phyloP scores from a whole-genome alignment of 257 asterid species.

The Fraxinus pennsylvanica region DNA sequence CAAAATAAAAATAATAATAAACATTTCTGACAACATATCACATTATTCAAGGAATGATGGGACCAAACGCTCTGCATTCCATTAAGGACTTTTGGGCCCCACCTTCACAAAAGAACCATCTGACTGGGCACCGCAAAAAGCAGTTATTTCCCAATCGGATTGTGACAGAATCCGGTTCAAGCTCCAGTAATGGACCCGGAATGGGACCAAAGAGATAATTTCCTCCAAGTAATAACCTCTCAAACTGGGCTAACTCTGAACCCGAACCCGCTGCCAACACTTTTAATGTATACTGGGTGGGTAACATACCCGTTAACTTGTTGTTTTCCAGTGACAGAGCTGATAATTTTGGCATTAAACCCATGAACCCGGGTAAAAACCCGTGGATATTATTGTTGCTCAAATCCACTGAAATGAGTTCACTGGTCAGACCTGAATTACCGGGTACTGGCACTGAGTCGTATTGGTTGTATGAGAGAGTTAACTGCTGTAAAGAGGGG shows the following conservation, averaged over 20 bases:
- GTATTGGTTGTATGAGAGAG: conserved; percentile 55
- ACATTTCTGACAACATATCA: neutral
- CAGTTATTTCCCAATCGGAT: conserved; percentile 79
- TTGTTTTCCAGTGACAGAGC: conserved; percentile 68
- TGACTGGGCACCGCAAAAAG: conserved; percentile 74
- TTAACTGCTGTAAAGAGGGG: conserved; percentile 68
- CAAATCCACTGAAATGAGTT: conserved; percentile 68
- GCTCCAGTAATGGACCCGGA: conserved; percentile 64
- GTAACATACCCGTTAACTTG: conserved; percentile 63
- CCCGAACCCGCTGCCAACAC: conserved; percentile 52
- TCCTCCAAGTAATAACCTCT: conserved; percentile 80
- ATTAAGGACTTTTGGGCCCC: conserved; percentile 73
- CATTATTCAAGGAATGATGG: conserved; percentile 52
- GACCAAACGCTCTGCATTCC: conserved; percentile 73
- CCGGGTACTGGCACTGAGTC: conserved; percentile 55
- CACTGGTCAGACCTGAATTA: conserved; percentile 42
- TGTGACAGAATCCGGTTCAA: conserved; percentile 71
- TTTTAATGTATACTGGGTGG: conserved; percentile 50
- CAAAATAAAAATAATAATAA: neutral
- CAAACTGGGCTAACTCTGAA: conserved; percentile 42
- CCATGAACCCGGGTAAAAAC: conserved; percentile 74
- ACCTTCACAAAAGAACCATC: conserved; percentile 73
- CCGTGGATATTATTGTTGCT: conserved; percentile 67
- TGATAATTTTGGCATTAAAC: conserved; percentile 64
- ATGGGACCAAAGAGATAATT: conserved; percentile 76